Conservation (phyloP, 305 asterid species). For the Plantago coronopus region DNA sequence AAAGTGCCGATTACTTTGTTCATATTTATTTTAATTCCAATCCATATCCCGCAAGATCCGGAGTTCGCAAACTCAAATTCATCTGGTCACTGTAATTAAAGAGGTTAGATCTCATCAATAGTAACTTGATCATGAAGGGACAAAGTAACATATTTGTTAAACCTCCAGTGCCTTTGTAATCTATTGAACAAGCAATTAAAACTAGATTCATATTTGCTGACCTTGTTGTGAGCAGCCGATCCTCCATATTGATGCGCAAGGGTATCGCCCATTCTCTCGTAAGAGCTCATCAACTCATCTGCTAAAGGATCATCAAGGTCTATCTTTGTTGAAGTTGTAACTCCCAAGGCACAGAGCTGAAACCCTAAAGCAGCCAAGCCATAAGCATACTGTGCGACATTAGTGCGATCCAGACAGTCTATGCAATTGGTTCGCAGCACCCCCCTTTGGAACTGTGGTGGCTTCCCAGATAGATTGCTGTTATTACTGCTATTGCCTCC, state of each 20-base stretch:
- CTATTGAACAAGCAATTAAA: conserved; percentile 10
- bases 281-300: conserved; percentile 84
- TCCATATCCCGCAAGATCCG: too few species aligned
- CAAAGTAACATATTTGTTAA: not conserved
- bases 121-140: too few species aligned
- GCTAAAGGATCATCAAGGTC: conserved; percentile 97
- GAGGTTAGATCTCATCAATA: too few species aligned
- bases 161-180: not conserved
- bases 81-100: too few species aligned
- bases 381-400: conserved; percentile 97
- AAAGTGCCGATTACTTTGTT: too few species aligned
- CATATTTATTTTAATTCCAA: too few species aligned
- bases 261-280: conserved; percentile 98
- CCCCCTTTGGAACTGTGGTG: conserved; percentile 70
- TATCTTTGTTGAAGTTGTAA: conserved; percentile 55
- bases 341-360: conserved; percentile 78
- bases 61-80: too few species aligned
- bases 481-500: conserved; percentile 35
- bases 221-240: conserved; percentile 99
- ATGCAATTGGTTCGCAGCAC: conserved; percentile 98
- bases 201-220: conserved; percentile 26
- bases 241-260: conserved; percentile 99
- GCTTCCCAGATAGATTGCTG: conserved; percentile 48
- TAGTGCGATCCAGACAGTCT: conserved; percentile 98
- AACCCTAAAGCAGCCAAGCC: conserved; percentile 95